Conservation (phyloP, 2,329 filamentous ascomycete genomes). For the Incumbomyces delicatus region DNA sequence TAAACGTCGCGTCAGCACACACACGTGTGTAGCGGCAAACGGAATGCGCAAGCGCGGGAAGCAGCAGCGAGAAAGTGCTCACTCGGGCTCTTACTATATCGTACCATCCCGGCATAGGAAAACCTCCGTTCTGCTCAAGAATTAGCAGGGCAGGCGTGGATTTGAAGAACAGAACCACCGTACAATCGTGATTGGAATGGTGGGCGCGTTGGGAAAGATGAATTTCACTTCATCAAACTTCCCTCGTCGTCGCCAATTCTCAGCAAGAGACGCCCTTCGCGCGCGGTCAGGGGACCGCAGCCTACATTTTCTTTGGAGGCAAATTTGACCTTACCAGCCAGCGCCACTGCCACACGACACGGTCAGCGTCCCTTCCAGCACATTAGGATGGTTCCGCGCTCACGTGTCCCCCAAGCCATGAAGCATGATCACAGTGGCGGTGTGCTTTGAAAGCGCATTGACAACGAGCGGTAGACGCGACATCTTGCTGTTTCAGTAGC, state of each 20-base stretch:
- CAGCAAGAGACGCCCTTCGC: constrained; percentile 61
- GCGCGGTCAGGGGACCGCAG: not conserved
- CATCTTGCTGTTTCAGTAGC: not conserved
- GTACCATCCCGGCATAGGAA: constrained; percentile 30
- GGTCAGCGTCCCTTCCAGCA: constrained; percentile 10
- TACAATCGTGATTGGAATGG: constrained; percentile 76
- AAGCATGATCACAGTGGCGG: constrained; percentile 86
- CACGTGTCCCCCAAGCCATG: constrained; percentile 89
- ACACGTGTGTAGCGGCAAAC: not conserved
- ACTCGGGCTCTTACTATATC: constrained; percentile 38
- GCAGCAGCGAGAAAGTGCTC: constrained; percentile 22
- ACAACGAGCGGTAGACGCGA: constrained; percentile 51
- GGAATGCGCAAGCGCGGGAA: too few species aligned
- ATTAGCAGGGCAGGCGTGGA: not conserved
- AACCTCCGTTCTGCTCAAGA: constrained; percentile 15
- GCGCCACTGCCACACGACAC: constrained; percentile 32
- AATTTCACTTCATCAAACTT: constrained; percentile 87
- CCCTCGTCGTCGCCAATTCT: constrained; percentile 73
- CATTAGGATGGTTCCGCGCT: constrained; percentile 10
- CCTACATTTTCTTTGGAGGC: not conserved
- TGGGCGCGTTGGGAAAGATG: constrained; percentile 82
- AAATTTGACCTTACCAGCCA: constrained; percentile 32
- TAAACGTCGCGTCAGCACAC: not conserved
- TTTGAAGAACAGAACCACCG: constrained; percentile 1
- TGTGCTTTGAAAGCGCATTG: constrained; percentile 72